These are phyloP conservation scores for Plectosphaerella plurivora DNA, from an alignment of 2,329 filamentous ascomycete genomes.

Conservation along the genomic window DNA sequence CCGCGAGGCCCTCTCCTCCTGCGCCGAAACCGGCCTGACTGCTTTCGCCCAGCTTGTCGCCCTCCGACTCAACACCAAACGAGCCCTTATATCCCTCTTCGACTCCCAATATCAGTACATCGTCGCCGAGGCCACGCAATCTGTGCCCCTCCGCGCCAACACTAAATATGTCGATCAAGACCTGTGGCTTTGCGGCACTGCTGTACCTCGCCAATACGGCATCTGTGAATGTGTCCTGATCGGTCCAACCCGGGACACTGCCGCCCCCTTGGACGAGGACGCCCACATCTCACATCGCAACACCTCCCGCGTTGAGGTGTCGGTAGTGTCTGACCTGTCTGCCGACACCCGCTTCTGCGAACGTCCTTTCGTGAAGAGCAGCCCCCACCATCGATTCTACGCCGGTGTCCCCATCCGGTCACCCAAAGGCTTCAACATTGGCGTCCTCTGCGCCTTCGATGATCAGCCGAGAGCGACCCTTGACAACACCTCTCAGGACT, in stretches of 20 bases:
- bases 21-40: constrained; percentile 36
- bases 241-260: not conserved
- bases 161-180: constrained; percentile 5
- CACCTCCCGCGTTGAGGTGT: constrained; percentile 22
- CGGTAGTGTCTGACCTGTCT: constrained; percentile 27
- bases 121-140: constrained; percentile 44
- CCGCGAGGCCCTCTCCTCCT: constrained; percentile 18
- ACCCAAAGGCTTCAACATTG: constrained; percentile 35
- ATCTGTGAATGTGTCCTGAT: constrained; percentile 24
- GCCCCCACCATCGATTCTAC: constrained; percentile 29
- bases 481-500: constrained; percentile 18
- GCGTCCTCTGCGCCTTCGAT: constrained; percentile 29
- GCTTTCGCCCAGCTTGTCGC: constrained; percentile 45
- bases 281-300: not conserved
- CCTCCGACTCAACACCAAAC: constrained; percentile 29
- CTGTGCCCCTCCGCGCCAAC: constrained; percentile 27
- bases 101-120: constrained; percentile 42
- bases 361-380: constrained; percentile 18
- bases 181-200: constrained; percentile 21
- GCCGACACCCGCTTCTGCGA: constrained; percentile 23
- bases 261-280: not conserved
- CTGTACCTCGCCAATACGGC: constrained; percentile 20
- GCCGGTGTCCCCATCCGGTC: constrained; percentile 37
- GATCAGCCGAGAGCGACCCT: constrained; percentile 19
- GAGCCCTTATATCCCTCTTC: constrained; percentile 46